Conservation (phyloP, 768 basidiomycete species). For the Lenzites betulinus region DNA sequence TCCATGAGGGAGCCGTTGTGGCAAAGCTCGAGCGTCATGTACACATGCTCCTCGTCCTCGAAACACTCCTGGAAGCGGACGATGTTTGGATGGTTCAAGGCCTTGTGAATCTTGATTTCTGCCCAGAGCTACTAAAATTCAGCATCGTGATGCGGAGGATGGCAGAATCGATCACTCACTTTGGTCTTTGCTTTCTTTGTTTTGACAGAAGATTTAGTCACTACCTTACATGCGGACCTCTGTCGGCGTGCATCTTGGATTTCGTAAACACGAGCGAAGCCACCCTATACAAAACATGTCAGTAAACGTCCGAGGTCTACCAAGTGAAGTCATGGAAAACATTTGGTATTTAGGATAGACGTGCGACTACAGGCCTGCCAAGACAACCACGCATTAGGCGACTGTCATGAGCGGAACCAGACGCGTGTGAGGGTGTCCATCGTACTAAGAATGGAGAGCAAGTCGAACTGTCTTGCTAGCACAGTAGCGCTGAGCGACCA, state of each 20-base stretch:
- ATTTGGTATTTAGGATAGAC: too few species aligned
- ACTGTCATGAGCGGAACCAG: too few species aligned
- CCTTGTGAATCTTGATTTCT: conserved; percentile 97
- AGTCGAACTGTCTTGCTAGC: too few species aligned
- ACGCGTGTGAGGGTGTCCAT: too few species aligned
- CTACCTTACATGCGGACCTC: conserved; percentile 87
- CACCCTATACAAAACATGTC: conserved; percentile 51
- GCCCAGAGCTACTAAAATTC: conserved; percentile 74
- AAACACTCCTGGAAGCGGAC: conserved; percentile 93
- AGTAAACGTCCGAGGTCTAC: background rate
- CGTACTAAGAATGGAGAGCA: too few species aligned
- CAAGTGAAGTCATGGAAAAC: too few species aligned
- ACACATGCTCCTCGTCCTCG: conserved; percentile 93
- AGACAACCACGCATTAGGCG: too few species aligned
- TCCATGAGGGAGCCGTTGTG: conserved; percentile 89
- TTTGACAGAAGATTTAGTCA: conserved; percentile 88
- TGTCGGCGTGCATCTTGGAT: conserved; percentile 70
- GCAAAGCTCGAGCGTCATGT: conserved; percentile 96
- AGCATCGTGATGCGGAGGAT: background rate
- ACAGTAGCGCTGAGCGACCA: background rate
- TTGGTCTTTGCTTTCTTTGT: conserved; percentile 98
- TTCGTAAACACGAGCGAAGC: conserved; percentile 96
- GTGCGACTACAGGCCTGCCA: too few species aligned
- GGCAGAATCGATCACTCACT: conserved; percentile 45
- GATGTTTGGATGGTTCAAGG: conserved; percentile 90